Percentiles rank a stretch among this genome's conserved stretches.
Conservation (phyloP, 1,284 basidiomycete genomes). For the Phaffia rhodozyma region DNA sequence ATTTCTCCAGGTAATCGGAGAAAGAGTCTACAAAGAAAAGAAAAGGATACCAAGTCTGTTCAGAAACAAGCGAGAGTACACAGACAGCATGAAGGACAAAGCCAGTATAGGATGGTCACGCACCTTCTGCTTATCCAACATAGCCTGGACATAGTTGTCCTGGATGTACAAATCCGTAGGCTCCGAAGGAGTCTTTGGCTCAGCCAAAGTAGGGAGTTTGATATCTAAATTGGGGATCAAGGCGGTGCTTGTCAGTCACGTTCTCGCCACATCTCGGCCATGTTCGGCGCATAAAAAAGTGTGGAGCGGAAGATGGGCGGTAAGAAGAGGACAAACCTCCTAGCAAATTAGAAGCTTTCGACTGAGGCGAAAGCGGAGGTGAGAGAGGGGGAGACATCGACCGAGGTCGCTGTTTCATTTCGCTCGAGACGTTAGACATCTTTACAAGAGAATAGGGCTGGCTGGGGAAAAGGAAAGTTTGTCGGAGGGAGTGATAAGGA, state of each 20-base stretch:
- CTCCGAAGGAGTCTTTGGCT: conserved; percentile 20
- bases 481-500: too few species aligned
- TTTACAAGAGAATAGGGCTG: too few species aligned
- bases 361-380: conserved; percentile 13
- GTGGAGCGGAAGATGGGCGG: neutral
- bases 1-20: conserved; percentile 62
- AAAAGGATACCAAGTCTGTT: neutral
- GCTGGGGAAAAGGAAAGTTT: too few species aligned
- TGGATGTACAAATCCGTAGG: conserved; percentile 59
- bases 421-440: too few species aligned
- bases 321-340: neutral
- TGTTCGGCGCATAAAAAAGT: neutral
- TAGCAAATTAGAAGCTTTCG: conserved; percentile 6
- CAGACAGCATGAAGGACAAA: neutral
- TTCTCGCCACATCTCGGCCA: neutral
- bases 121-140: conserved; percentile 55
- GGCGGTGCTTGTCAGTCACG: neutral
- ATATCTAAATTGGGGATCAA: neutral
- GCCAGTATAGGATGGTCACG: neutral
- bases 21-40: conserved; percentile 42
- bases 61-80: neutral
- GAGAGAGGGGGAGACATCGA: conserved; percentile 7
- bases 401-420: too few species aligned
- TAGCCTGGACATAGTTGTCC: conserved; percentile 81
- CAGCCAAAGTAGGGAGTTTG: conserved; percentile 5